phyloP scores from a whole-genome alignment of 139 green algal species.

The Chlamydomonas applanata region DNA sequence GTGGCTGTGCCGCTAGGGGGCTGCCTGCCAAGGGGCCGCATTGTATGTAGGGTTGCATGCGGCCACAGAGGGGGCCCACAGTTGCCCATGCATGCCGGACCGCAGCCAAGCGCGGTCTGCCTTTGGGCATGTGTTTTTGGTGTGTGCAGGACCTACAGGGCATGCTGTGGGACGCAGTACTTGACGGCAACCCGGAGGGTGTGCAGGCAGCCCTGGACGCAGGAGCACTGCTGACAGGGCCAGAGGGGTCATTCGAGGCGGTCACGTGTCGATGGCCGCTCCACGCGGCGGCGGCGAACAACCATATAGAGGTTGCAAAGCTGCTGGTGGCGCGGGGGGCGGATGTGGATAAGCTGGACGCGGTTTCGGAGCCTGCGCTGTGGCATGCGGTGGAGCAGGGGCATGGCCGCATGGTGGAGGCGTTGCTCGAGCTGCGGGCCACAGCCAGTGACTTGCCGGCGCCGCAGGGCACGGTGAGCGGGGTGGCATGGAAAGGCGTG shows the following conservation, averaged over 20 bases:
- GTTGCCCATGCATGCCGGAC: too few species aligned
- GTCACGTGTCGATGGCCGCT: constrained; percentile 32
- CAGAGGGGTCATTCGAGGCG: constrained; percentile 22
- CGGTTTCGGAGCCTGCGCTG: constrained; percentile 33
- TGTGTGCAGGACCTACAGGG: constrained; percentile 33
- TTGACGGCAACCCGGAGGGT: constrained; percentile 9
- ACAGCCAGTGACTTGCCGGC: constrained; percentile 12
- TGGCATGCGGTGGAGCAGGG: constrained; percentile 44
- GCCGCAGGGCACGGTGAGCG: constrained; percentile 8
- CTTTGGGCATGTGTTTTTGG: too few species aligned
- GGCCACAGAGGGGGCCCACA: too few species aligned
- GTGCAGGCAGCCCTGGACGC: neutral
- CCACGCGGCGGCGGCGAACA: constrained; percentile 35
- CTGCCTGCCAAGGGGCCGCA: too few species aligned
- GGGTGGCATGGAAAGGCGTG: too few species aligned
- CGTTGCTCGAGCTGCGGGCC: constrained; percentile 27
- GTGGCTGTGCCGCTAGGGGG: too few species aligned
- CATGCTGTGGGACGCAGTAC: constrained; percentile 33
- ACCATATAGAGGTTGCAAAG: constrained; percentile 22
- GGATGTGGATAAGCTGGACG: constrained; percentile 32
- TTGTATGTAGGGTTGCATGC: too few species aligned
- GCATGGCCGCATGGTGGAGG: constrained; percentile 23
- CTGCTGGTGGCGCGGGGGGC: constrained; percentile 22
- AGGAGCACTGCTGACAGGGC: neutral
- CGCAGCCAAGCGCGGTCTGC: too few species aligned